A percentile compares a stretch with the other conserved stretches of the same genome.
phyloP scores from a whole-genome alignment of 257 asterid genomes.

The Ilex asprella region DNA sequence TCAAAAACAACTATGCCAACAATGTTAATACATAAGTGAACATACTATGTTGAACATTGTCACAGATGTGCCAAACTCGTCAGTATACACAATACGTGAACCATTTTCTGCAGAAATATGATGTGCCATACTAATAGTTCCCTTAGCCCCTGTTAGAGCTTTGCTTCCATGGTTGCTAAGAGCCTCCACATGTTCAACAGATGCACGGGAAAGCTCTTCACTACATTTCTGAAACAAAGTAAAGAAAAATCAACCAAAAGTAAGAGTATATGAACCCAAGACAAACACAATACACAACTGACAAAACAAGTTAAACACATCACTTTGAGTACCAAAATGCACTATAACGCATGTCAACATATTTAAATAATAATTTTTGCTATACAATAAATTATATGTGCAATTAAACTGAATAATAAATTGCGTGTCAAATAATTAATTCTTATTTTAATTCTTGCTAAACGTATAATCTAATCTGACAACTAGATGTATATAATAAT shows the following conservation, averaged over 20 bases:
- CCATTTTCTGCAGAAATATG: constrained; percentile 29
- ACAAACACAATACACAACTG: constrained; percentile 4
- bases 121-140: constrained; percentile 24
- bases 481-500: too few species aligned
- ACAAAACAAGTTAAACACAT: not conserved
- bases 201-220: constrained; percentile 48
- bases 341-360: too few species aligned
- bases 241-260: not conserved
- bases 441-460: too few species aligned
- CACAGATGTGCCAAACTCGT: constrained; percentile 56
- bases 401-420: too few species aligned
- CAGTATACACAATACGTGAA: constrained; percentile 35
- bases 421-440: too few species aligned
- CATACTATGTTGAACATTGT: constrained; percentile 65
- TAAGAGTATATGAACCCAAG: not conserved
- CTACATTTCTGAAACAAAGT: constrained; percentile 44
- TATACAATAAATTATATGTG: too few species aligned
- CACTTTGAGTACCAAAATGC: not conserved
- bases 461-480: too few species aligned
- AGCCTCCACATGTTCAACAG: constrained; percentile 50
- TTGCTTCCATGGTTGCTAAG: constrained; percentile 39
- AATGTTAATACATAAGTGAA: constrained; percentile 14
- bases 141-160: constrained; percentile 31
- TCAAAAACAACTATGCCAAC: constrained; percentile 8
- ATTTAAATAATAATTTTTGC: too few species aligned